Conservation (phyloP, 2,329 filamentous ascomycete genomes). For the Fusarium caatingaense region DNA sequence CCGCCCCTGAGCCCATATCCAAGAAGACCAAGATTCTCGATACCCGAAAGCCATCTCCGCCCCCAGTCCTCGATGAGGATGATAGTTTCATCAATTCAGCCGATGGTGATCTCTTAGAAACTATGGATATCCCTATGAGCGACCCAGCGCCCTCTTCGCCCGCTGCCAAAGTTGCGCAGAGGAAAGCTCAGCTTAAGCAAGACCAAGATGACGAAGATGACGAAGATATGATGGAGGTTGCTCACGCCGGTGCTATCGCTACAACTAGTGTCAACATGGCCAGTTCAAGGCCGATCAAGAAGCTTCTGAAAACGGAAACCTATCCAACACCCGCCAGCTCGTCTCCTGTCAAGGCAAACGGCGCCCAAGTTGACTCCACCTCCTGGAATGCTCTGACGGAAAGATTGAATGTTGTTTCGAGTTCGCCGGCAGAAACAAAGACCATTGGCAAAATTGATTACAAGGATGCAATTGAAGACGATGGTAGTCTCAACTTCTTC, state of each 20-base stretch:
- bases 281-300: slow-evolving; percentile 78
- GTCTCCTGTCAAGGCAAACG: slow-evolving; percentile 73
- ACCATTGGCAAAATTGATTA: slow-evolving; percentile 84
- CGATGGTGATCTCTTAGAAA: slow-evolving; percentile 68
- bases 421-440: slow-evolving; percentile 71
- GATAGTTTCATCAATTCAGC: slow-evolving; percentile 62
- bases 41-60: slow-evolving; percentile 59
- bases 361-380: slow-evolving; percentile 77
- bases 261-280: slow-evolving; percentile 84
- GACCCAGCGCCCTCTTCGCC: slow-evolving; percentile 90
- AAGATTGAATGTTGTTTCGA: slow-evolving; percentile 86
- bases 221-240: slow-evolving; percentile 88
- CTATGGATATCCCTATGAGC: slow-evolving; percentile 76
- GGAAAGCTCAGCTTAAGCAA: slow-evolving; percentile 68
- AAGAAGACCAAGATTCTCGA: slow-evolving; percentile 69
- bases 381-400: slow-evolving; percentile 90
- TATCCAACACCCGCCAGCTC: slow-evolving; percentile 80
- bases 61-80: slow-evolving; percentile 62
- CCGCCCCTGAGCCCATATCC: slow-evolving; percentile 66
- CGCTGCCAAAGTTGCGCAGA: slow-evolving; percentile 79
- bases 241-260: slow-evolving; percentile 77
- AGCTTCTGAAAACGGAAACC: slow-evolving; percentile 73
- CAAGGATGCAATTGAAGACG: slow-evolving; percentile 89
- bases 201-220: slow-evolving; percentile 74
- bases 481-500: slow-evolving; percentile 93